Evolutionary conservation across 495 filamentous ascomycete genomes (phyloP).

Genomic region (Penicilliopsis zonata): DNA sequence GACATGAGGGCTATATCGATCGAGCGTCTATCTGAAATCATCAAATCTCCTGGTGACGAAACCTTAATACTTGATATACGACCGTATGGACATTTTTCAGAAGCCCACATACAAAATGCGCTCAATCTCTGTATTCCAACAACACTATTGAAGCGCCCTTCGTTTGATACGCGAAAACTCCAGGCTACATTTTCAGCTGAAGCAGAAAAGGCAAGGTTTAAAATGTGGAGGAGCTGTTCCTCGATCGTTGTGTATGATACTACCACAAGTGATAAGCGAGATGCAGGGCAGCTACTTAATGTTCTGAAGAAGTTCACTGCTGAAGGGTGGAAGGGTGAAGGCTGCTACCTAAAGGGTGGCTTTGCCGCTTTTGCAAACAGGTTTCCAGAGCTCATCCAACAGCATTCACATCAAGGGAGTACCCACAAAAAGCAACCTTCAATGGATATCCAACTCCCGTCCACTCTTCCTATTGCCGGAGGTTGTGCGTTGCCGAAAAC

Average conservation of each 20-base stretch:
- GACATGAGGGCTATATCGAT: constrained; percentile 34
- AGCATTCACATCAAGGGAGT: constrained; percentile 10
- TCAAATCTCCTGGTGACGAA: constrained; percentile 43
- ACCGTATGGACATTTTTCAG: constrained; percentile 69
- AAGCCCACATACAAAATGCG: constrained; percentile 62
- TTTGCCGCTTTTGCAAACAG: constrained; percentile 35
- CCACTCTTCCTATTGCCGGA: constrained; percentile 65
- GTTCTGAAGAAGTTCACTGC: constrained; percentile 84
- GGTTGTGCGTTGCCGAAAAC: constrained; percentile 72
- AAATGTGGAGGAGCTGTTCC: constrained; percentile 58
- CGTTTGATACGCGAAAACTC: constrained; percentile 84
- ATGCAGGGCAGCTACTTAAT: constrained; percentile 64
- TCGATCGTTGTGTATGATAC: constrained; percentile 83
- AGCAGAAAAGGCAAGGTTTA: constrained; percentile 60
- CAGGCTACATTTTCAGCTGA: constrained; percentile 76
- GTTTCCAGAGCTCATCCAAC: constrained; percentile 33
- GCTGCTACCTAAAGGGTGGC: constrained; percentile 56
- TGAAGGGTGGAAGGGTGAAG: constrained; percentile 68
- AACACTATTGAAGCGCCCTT: constrained; percentile 79
- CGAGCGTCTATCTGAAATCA: constrained; percentile 50
- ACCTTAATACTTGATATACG: constrained; percentile 78
- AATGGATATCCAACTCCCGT: constrained; percentile 36
- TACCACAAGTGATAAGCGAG: constrained; percentile 60
- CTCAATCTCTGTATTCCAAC: constrained; percentile 94
- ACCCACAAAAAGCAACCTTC: constrained; percentile 32